Evolutionary conservation across 345 rosid genomes (phyloP).

Genomic region (Salix dunnii): DNA sequence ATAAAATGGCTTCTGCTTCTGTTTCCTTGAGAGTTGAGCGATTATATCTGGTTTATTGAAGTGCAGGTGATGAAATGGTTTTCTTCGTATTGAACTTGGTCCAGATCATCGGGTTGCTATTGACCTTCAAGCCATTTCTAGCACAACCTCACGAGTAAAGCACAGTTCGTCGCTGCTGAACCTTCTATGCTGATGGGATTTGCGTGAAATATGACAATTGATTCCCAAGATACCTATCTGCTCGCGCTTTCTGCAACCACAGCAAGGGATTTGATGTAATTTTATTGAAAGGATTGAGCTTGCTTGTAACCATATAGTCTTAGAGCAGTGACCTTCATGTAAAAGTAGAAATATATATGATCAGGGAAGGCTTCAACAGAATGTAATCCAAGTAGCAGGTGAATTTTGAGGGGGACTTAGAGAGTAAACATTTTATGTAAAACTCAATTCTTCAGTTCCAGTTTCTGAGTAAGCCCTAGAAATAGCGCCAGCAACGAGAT

Average conservation of each 20-base stretch:
- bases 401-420: background rate
- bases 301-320: background rate
- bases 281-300: too few species aligned
- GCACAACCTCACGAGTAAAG: constrained; percentile 22
- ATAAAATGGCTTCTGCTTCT: background rate
- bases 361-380: background rate
- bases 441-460: background rate
- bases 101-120: constrained; percentile 37
- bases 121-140: constrained; percentile 57
- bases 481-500: background rate
- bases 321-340: background rate
- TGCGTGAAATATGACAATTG: too few species aligned
- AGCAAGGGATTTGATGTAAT: too few species aligned
- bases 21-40: background rate
- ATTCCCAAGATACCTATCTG: too few species aligned
- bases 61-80: constrained; percentile 50
- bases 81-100: constrained; percentile 43
- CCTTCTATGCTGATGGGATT: background rate
- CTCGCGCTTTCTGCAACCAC: too few species aligned
- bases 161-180: background rate
- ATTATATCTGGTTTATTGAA: background rate
- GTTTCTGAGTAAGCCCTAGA: background rate
- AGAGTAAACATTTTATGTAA: background rate
- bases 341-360: background rate
- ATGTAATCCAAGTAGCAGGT: background rate